These are phyloP conservation scores for Hypoxylon sp. DNA, from an alignment of 2,329 filamentous ascomycete genomes.

Conservation along the genomic window DNA sequence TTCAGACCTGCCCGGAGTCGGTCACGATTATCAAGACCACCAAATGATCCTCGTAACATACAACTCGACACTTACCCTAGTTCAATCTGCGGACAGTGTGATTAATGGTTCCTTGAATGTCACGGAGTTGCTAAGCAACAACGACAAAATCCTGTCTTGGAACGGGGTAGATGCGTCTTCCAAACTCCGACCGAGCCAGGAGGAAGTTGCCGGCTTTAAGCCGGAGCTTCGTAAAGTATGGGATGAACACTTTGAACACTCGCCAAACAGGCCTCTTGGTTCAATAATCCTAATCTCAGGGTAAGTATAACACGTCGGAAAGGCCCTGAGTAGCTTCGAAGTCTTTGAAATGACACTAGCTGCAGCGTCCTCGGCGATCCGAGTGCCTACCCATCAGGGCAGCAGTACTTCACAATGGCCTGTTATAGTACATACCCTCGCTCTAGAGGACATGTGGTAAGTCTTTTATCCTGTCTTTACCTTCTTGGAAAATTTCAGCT, in stretches of 20 bases:
- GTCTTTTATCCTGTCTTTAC: too few species aligned
- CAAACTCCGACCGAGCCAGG: constrained; percentile 56
- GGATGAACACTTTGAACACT: constrained; percentile 60
- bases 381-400: constrained; percentile 47
- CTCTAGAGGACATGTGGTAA: too few species aligned
- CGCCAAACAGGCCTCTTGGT: constrained; percentile 57
- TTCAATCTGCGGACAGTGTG: constrained; percentile 35
- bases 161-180: constrained; percentile 63
- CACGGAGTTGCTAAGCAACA: constrained; percentile 52
- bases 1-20: constrained; percentile 55
- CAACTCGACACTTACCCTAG: constrained; percentile 34
- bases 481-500: too few species aligned
- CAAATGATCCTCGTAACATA: constrained; percentile 59
- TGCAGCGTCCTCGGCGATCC: constrained; percentile 54
- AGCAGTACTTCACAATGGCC: too few species aligned
- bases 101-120: constrained; percentile 1
- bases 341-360: too few species aligned
- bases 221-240: constrained; percentile 61
- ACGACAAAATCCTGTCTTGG: constrained; percentile 62
- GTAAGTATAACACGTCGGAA: too few species aligned
- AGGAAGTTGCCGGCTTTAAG: constrained; percentile 55
- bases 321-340: too few species aligned
- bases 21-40: constrained; percentile 58
- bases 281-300: too few species aligned
- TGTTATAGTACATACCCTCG: too few species aligned